These are phyloP conservation scores for Chrysoporthe cubensis DNA, from an alignment of 2,329 filamentous ascomycete species.

Conservation along the genomic window DNA sequence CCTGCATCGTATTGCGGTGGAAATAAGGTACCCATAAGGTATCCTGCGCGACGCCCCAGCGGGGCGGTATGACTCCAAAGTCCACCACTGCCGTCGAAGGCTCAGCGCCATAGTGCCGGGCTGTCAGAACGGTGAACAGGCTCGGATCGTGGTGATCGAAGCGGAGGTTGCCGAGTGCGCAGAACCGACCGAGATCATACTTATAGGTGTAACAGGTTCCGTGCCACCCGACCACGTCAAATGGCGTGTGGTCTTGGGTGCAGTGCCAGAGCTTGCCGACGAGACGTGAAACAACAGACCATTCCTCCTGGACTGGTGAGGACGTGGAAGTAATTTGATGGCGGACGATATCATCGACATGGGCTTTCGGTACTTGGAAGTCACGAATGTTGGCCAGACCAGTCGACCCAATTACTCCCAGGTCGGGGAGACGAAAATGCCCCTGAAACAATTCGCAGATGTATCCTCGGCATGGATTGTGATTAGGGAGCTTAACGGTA, in stretches of 20 bases:
- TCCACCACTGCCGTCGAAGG: slow-evolving; percentile 59
- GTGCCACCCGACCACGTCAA: slow-evolving; percentile 70
- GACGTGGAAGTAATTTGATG: neutral
- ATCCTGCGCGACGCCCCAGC: slow-evolving; percentile 61
- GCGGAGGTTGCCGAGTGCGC: slow-evolving; percentile 63
- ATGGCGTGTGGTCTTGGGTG: slow-evolving; percentile 64
- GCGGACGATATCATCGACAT: slow-evolving; percentile 53
- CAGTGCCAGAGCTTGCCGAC: slow-evolving; percentile 61
- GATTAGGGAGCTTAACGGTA: slow-evolving; percentile 42
- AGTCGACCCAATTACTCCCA: slow-evolving; percentile 63
- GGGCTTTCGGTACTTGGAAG: slow-evolving; percentile 63
- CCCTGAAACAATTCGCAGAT: slow-evolving; percentile 63
- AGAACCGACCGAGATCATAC: slow-evolving; percentile 68
- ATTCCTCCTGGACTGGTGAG: slow-evolving; percentile 39
- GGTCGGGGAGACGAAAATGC: slow-evolving; percentile 61
- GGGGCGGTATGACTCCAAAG: slow-evolving; percentile 62
- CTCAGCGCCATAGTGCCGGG: slow-evolving; percentile 46
- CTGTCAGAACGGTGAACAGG: slow-evolving; percentile 65
- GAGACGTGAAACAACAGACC: slow-evolving; percentile 56
- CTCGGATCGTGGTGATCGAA: slow-evolving; percentile 69
- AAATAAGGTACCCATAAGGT: slow-evolving; percentile 64
- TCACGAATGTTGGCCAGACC: slow-evolving; percentile 62
- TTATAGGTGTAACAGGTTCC: slow-evolving; percentile 69
- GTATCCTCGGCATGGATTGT: slow-evolving; percentile 60
- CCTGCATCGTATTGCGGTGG: slow-evolving; percentile 56